These are phyloP conservation scores for Rhinocladiella mackenziei DNA, from an alignment of 2,329 filamentous ascomycete genomes.

Conservation along the genomic window DNA sequence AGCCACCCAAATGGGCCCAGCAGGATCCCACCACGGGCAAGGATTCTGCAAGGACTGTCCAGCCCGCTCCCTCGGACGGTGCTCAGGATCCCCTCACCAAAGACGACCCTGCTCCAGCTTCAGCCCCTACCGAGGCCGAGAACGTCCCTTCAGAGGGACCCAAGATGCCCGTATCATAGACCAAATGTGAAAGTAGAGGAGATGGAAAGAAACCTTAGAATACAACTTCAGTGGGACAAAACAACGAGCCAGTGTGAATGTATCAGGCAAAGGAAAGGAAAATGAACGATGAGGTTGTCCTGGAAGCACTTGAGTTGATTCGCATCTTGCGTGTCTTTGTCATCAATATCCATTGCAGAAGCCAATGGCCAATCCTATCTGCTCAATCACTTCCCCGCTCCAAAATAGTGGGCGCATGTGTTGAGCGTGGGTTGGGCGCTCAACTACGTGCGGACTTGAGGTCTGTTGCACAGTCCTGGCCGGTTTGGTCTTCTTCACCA, in stretches of 20 bases:
- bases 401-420: too few species aligned
- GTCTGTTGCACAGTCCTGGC: too few species aligned
- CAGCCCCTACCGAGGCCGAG: constrained; percentile 17
- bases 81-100: constrained; percentile 17
- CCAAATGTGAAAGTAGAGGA: background rate
- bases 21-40: constrained; percentile 25
- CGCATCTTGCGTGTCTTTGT: too few species aligned
- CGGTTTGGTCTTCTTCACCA: too few species aligned
- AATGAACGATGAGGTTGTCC: background rate
- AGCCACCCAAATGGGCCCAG: constrained; percentile 44
- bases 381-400: too few species aligned
- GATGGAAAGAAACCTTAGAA: background rate
- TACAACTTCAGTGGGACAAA: background rate
- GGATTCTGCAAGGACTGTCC: constrained; percentile 15
- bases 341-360: too few species aligned
- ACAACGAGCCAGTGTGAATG: too few species aligned
- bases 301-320: too few species aligned
- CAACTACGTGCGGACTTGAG: too few species aligned
- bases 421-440: too few species aligned
- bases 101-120: constrained; percentile 13
- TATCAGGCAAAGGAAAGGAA: background rate
- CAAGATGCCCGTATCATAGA: constrained; percentile 10
- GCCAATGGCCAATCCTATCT: too few species aligned
- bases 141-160: constrained; percentile 13
- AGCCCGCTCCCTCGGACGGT: constrained; percentile 19